Base-by-base conservation (phyloP, 2,329 filamentous ascomycete genomes). In the Colletotrichum musicola region DNA sequence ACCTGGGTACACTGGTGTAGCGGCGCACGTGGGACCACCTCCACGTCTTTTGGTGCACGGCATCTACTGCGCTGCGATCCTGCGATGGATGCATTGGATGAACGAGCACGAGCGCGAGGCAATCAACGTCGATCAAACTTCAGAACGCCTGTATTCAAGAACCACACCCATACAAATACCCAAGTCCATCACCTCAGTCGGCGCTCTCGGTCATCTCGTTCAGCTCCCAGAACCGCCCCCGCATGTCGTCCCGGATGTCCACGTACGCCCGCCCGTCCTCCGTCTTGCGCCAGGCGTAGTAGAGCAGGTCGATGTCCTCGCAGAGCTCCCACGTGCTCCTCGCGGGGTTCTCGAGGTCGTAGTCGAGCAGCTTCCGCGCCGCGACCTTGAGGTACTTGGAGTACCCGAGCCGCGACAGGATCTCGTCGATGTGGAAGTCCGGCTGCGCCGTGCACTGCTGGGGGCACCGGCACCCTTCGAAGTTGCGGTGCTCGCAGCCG, bases 361-460 rank as follows among this genome's bases (percentile, higher is more conserved):
- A 72, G 1, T 64, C 50, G 1, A 81, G 70, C 18, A 81, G 64
- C 1, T 62, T 35, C 57, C 71, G 71, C 60, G 80, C 71, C 2
- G 71, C 67, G 1, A 56, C 16, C 20, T 72, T 70, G 27, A 80
- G 67, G 30, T 69, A 60, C 40, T 60, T 69, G 25, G 80, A 80
- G 65, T 78, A 77, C 7, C 71, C 72, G 9, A 75, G 63, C 50
- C 64, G 64, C 6, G 72, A 55, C 5, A 81, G 65, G 16, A 71
- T 70, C 38, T 73, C 69, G 57, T 81, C 74, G 27, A 79, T 62
- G 69, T 81, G 77, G 69, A 80, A 69, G 35, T 72, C 70, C 20
- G 53, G 62, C 30, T 73, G 64, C 9, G 16, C 25, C 2, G 16
- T 20, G 18, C 62, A 69, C 49, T 25, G 42, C 14, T 25, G 25